Evolutionary conservation across 2,329 filamentous ascomycete genomes (phyloP), one percentile per base, ranked within the genome.

Genomic region (Colletotrichum euphorbiae): DNA sequence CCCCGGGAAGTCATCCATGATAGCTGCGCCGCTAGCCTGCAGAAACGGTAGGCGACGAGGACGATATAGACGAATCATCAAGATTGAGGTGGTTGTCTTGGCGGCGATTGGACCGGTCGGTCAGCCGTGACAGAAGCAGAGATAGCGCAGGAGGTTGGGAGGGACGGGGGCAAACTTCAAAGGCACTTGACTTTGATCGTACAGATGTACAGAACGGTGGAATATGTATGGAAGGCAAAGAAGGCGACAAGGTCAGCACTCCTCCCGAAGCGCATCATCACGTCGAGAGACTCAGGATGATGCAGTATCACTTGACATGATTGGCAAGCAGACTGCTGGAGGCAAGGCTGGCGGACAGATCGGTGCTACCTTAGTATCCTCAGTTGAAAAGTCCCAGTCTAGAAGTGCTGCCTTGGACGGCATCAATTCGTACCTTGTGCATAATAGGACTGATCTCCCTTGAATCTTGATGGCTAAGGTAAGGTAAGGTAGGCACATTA

Each of bases 161-260:
- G 19, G 43, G 24, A 38, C 17, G 28, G 24, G 50, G 42, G 17
- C 24, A 33, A n/a, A n/a, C n/a, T n/a, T n/a, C n/a, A n/a, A 40
- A 31, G 45, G 21, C 43, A 57, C 43, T 59, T 33, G 24, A 36
- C 60, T 59, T 68, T 36, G 17, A 59, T 67, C 52, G 64, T 63
- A 63, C 63, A 62, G 50, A 50, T 33, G 36, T 42, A 33, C 55
- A 55, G 51, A 68, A 46, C 48, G 5, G 40, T 68, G 42, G 61
- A 66, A 68, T 38, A 51, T 55, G 54, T 56, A 13, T 60, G 61
- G 61, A 68, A 68, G 61, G 42, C 46, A 48, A 65, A 55, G 42
- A 50, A 38, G 54, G 43, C 50, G 55, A 50, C 38, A 59, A 19
- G n/a, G 36, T 46, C 17, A 28, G 19, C 52, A 46, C n/a, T 24